Evolutionary conservation across 1,284 basidiomycete genomes (phyloP).

Genomic region (Peniophora sp.): DNA sequence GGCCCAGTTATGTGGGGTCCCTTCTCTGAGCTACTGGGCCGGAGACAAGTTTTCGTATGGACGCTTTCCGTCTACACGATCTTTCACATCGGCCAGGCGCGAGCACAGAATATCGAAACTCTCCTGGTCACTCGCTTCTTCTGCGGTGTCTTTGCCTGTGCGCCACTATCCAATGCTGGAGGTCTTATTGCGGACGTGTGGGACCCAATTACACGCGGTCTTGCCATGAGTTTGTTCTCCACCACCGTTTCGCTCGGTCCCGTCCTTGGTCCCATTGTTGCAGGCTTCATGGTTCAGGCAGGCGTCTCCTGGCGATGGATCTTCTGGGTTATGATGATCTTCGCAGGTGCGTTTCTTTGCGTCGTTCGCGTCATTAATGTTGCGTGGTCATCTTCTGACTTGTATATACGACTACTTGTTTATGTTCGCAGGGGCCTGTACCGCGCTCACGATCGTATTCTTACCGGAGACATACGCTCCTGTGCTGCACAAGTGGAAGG

Average conservation of each 20-base stretch:
- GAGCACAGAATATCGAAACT: constrained; percentile 56
- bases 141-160: constrained; percentile 58
- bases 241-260: constrained; percentile 61
- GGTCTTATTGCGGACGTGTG: constrained; percentile 64
- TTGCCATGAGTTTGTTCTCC: constrained; percentile 53
- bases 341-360: background rate
- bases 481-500: constrained; percentile 18
- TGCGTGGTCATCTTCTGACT: constrained; percentile 24
- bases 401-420: constrained; percentile 34
- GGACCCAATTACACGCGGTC: constrained; percentile 47
- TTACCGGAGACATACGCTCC: constrained; percentile 63
- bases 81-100: constrained; percentile 55
- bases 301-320: too few relatives aligned
- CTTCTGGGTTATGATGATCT: constrained; percentile 10
- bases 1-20: constrained; percentile 34
- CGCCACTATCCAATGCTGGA: constrained; percentile 55
- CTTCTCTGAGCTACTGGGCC: constrained; percentile 55
- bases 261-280: constrained; percentile 39
- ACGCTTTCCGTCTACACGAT: constrained; percentile 45
- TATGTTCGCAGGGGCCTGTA: constrained; percentile 30
- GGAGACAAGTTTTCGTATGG: constrained; percentile 45
- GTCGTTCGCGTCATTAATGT: too few relatives aligned
- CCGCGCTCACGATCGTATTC: constrained; percentile 49
- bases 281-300: constrained; percentile 42
- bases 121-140: constrained; percentile 60